These are phyloP conservation scores for Pelargonium myrrhifolium DNA, from an alignment of 441 rosid genomes.

Conservation along the genomic window DNA sequence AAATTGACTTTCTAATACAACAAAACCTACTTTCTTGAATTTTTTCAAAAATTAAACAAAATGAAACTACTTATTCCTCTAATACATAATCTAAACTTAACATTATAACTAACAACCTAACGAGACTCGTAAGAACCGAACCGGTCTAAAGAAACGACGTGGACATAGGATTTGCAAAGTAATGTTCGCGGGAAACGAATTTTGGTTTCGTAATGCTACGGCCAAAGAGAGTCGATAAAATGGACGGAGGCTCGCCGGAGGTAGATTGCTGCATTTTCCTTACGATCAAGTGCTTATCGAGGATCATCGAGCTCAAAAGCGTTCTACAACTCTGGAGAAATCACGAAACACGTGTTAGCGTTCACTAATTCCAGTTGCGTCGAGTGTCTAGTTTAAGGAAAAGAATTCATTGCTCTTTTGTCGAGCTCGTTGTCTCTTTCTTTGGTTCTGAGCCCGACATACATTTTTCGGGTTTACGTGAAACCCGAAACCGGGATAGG, in stretches of 20 bases:
- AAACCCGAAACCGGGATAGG: no score
- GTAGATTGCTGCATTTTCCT: constrained; percentile 57
- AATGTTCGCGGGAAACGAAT: constrained; percentile 51
- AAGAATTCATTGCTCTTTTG: no score
- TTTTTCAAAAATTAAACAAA: no score
- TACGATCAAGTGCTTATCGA: constrained; percentile 53
- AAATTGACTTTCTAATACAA: no score
- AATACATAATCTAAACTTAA: no score
- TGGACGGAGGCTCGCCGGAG: constrained; percentile 45
- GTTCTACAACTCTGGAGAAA: constrained; percentile 61
- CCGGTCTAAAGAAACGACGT: constrained; percentile 25
- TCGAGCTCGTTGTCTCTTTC: no score
- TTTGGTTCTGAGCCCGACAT: no score
- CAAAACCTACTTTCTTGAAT: no score
- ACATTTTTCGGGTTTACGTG: no score
- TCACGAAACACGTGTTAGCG: constrained; percentile 1
- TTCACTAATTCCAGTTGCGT: background rate
- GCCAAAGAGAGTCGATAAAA: constrained; percentile 39
- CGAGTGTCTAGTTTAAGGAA: background rate
- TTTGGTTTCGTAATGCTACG: constrained; percentile 37
- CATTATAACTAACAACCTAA: no score
- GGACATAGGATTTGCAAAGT: constrained; percentile 61
- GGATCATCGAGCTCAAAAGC: constrained; percentile 66
- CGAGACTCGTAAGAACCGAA: no score
- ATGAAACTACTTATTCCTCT: no score